A percentile compares a stretch with the other conserved stretches of the same genome.
phyloP scores from a whole-genome alignment of 768 basidiomycete species.

The Sarcomyxa edulis region DNA sequence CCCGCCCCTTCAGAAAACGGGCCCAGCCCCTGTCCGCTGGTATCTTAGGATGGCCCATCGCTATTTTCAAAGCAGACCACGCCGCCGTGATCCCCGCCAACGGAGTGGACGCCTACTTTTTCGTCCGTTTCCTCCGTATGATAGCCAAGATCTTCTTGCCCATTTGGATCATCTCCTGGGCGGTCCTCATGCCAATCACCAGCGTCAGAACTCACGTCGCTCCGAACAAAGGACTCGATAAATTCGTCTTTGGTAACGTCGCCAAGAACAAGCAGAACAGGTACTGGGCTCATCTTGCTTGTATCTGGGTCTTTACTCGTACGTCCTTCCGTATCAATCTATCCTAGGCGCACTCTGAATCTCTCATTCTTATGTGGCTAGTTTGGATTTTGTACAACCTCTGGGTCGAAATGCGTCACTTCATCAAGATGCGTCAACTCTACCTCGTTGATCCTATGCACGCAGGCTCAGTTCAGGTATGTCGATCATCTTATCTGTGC shows the following conservation, averaged over 20 bases:
- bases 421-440: conserved; percentile 73
- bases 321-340: conserved; percentile 19
- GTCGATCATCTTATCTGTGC: no score
- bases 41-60: conserved; percentile 61
- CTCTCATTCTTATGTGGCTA: conserved; percentile 17
- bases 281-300: conserved; percentile 73
- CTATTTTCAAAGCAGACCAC: conserved; percentile 61
- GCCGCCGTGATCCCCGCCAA: conserved; percentile 59
- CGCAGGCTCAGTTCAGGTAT: conserved; percentile 73
- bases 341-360: no score
- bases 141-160: conserved; percentile 80
- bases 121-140: conserved; percentile 83
- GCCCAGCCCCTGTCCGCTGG: conserved; percentile 42
- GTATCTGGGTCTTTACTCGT: conserved; percentile 79
- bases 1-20: conserved; percentile 46
- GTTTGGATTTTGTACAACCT: conserved; percentile 88
- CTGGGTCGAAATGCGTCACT: conserved; percentile 73
- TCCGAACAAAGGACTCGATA: conserved; percentile 53
- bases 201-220: conserved; percentile 43
- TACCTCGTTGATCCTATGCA: conserved; percentile 75
- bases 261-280: conserved; percentile 40
- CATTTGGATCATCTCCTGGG: conserved; percentile 90
- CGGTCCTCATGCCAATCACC: conserved; percentile 74
- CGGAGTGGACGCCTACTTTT: conserved; percentile 91
- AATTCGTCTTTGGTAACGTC: conserved; percentile 85